phyloP scores from a whole-genome alignment of 1,284 basidiomycete species.

The Melampsora americana region DNA sequence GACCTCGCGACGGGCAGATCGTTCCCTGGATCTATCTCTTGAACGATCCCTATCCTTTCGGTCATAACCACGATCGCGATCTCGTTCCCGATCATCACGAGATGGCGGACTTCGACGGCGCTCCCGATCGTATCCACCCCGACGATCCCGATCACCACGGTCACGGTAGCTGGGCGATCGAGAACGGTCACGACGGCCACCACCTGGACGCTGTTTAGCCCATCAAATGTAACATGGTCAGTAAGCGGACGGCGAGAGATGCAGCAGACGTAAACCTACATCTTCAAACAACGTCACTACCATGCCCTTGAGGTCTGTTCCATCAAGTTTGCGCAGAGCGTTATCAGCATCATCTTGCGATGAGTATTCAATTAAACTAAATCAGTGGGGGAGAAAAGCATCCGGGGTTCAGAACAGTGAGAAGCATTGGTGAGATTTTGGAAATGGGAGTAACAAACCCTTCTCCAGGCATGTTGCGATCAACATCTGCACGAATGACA shows the following conservation, averaged over 20 bases:
- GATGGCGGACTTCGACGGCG: constrained; percentile 43
- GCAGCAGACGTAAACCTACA: constrained; percentile 61
- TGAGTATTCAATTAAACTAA: constrained; percentile 81
- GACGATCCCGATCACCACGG: constrained; percentile 30
- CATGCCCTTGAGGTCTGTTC: constrained; percentile 74
- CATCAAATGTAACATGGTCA: constrained; percentile 62
- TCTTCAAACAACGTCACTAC: constrained; percentile 70
- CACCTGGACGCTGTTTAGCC: constrained; percentile 54
- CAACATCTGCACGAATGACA: constrained; percentile 88
- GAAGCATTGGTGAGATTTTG: neutral
- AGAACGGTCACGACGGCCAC: constrained; percentile 68
- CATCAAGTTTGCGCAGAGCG: constrained; percentile 79
- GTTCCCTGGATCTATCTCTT: constrained; percentile 53
- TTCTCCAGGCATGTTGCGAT: constrained; percentile 74
- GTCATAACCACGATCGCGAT: constrained; percentile 48
- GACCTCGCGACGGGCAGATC: constrained; percentile 9
- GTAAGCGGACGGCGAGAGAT: constrained; percentile 55
- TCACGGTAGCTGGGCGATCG: constrained; percentile 60
- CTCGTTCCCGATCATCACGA: constrained; percentile 37
- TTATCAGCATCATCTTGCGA: constrained; percentile 82
- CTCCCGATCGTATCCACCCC: constrained; percentile 46
- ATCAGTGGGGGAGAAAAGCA: neutral
- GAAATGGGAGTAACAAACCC: constrained; percentile 64
- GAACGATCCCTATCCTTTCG: constrained; percentile 46
- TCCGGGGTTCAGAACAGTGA: neutral